phyloP scores from a whole-genome alignment of 2,329 filamentous ascomycete species.

The Magnaporthiopsis incrustans region DNA sequence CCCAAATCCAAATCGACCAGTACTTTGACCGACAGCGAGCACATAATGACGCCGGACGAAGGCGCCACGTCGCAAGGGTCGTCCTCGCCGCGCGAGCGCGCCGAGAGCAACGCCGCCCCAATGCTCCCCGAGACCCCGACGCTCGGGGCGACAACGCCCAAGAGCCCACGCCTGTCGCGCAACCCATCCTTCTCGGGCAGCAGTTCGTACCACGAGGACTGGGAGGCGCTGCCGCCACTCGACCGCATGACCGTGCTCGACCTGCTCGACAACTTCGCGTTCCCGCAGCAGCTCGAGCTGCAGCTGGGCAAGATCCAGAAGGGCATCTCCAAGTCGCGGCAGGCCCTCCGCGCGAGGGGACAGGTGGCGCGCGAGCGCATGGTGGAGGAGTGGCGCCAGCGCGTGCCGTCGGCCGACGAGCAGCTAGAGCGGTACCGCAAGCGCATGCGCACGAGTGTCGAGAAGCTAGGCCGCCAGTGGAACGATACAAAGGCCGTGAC shows the following conservation, averaged over 20 bases:
- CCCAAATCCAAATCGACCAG: slow-evolving; percentile 30
- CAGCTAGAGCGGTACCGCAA: slow-evolving; percentile 85
- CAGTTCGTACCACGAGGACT: slow-evolving; percentile 81
- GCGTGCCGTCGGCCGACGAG: slow-evolving; percentile 81
- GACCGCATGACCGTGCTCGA: slow-evolving; percentile 90
- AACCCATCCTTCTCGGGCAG: slow-evolving; percentile 76
- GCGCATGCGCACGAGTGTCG: slow-evolving; percentile 83
- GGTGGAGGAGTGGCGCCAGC: slow-evolving; percentile 84
- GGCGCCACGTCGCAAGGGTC: slow-evolving; percentile 29
- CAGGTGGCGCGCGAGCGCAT: slow-evolving; percentile 78
- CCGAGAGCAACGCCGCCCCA: slow-evolving; percentile 11
- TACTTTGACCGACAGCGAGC: slow-evolving; percentile 34
- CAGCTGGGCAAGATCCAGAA: slow-evolving; percentile 86
- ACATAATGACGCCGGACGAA: slow-evolving; percentile 32
- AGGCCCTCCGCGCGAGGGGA: slow-evolving; percentile 69
- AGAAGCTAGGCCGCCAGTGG: slow-evolving; percentile 77
- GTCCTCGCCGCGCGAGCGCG: slow-evolving; percentile 36
- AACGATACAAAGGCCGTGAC: slow-evolving; percentile 85
- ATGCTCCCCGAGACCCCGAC: slow-evolving; percentile 38
- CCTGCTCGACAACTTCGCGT: slow-evolving; percentile 84
- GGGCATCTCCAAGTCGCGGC: slow-evolving; percentile 70
- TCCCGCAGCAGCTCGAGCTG: slow-evolving; percentile 85
- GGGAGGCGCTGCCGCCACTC: slow-evolving; percentile 73
- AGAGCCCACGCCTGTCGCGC: slow-evolving; percentile 58
- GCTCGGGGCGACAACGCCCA: slow-evolving; percentile 36